phyloP scores from a whole-genome alignment of 2,329 filamentous ascomycete species.

The Aspergillus luchuensis region DNA sequence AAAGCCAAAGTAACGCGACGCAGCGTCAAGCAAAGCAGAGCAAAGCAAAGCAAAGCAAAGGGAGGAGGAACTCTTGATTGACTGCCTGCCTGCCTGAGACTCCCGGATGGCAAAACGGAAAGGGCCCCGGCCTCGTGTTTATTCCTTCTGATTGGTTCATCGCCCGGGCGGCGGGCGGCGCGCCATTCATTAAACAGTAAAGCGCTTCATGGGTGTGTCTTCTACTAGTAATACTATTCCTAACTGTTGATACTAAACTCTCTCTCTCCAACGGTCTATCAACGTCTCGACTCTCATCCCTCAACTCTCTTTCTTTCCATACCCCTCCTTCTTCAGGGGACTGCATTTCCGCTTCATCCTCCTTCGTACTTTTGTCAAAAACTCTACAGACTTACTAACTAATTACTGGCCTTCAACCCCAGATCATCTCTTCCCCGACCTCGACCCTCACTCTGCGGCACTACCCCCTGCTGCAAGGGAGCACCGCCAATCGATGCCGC shows the following conservation, averaged over 20 bases:
- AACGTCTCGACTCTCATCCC: background rate
- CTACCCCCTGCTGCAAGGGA: background rate
- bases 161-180: background rate
- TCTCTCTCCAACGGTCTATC: no score
- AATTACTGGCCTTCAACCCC: background rate
- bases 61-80: background rate
- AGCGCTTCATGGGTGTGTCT: background rate
- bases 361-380: background rate
- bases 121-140: background rate
- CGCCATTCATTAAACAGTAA: background rate
- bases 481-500: background rate
- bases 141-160: background rate
- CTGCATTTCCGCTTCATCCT: background rate
- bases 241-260: no score
- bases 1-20: background rate
- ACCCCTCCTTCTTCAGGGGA: background rate
- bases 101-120: constrained; percentile 4
- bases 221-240: no score
- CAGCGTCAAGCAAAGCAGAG: no score
- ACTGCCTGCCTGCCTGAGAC: no score
- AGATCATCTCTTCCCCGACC: background rate
- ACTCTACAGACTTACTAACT: background rate
- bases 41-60: background rate
- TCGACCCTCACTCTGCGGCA: background rate
- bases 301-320: background rate